A percentile compares a stretch with the other conserved stretches of the same genome.
Evolutionary conservation across 2,329 filamentous ascomycete genomes (phyloP).

Genomic region (Cercospora beticola): DNA sequence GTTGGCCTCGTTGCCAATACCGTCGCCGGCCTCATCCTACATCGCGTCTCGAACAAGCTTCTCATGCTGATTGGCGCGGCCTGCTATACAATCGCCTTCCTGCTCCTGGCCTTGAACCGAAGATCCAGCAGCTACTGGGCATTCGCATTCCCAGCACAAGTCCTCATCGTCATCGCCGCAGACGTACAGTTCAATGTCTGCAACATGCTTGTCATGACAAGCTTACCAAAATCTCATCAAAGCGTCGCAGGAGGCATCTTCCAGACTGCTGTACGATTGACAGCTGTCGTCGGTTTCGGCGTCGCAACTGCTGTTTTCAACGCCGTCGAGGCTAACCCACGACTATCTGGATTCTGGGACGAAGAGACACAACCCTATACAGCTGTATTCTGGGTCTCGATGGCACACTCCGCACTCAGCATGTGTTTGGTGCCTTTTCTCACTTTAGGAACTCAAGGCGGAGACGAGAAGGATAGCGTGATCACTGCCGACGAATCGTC

Average conservation of each 20-base stretch:
- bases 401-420: constrained; percentile 7
- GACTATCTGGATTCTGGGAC: constrained; percentile 1
- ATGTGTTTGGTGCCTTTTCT: constrained; percentile 12
- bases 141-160: constrained; percentile 11
- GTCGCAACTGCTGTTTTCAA: constrained; percentile 10
- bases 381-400: constrained; percentile 8
- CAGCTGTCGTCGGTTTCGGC: constrained; percentile 6
- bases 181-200: constrained; percentile 15
- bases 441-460: constrained; percentile 8
- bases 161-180: constrained; percentile 10
- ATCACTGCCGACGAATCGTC: not conserved
- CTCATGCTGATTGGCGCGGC: constrained; percentile 8
- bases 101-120: constrained; percentile 6
- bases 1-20: constrained; percentile 4
- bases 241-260: constrained; percentile 13
- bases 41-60: constrained; percentile 11
- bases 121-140: constrained; percentile 13
- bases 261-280: constrained; percentile 12
- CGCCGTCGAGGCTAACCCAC: not conserved
- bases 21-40: constrained; percentile 7
- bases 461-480: not conserved
- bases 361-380: constrained; percentile 9
- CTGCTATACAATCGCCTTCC: constrained; percentile 8
- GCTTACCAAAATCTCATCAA: constrained; percentile 10
- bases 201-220: constrained; percentile 16